These are phyloP conservation scores for Biscogniauxia mediterranea DNA, from an alignment of 2,329 filamentous ascomycete genomes.

Conservation along the genomic window DNA sequence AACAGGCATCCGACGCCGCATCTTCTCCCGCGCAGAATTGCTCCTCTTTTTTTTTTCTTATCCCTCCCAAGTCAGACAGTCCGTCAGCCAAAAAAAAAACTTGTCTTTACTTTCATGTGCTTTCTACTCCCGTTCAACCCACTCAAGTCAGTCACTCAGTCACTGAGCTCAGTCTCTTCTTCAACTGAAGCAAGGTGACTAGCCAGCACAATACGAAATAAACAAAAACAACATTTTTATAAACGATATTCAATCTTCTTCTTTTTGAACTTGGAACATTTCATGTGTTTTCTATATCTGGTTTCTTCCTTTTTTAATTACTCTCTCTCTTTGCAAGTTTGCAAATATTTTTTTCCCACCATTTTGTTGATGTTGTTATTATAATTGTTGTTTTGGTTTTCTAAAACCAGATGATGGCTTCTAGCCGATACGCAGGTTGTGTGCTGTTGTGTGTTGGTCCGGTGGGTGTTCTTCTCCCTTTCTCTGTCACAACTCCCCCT, in stretches of 20 bases:
- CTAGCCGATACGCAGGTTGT: background rate
- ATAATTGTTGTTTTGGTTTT: background rate
- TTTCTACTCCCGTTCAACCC: background rate
- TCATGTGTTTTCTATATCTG: background rate
- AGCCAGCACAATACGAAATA: background rate
- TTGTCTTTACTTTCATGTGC: background rate
- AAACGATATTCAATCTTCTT: too few relatives aligned
- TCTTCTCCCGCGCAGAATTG: constrained; percentile 11
- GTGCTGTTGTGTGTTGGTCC: background rate
- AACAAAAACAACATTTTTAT: background rate
- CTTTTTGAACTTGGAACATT: background rate
- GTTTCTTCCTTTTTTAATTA: background rate
- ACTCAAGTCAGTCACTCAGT: background rate
- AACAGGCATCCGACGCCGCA: background rate
- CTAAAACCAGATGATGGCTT: background rate
- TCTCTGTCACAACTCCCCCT: background rate
- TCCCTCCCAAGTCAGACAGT: constrained; percentile 10
- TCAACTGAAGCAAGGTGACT: background rate
- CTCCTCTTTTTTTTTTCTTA: constrained; percentile 8
- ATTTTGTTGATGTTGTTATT: background rate
- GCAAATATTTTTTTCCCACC: background rate
- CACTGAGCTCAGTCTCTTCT: background rate
- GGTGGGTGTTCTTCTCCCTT: background rate
- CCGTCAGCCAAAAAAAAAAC: background rate
- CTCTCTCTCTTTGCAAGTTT: background rate